Evolutionary conservation across 306 rosid species (phyloP).

Genomic region (Begonia loranthoides): DNA sequence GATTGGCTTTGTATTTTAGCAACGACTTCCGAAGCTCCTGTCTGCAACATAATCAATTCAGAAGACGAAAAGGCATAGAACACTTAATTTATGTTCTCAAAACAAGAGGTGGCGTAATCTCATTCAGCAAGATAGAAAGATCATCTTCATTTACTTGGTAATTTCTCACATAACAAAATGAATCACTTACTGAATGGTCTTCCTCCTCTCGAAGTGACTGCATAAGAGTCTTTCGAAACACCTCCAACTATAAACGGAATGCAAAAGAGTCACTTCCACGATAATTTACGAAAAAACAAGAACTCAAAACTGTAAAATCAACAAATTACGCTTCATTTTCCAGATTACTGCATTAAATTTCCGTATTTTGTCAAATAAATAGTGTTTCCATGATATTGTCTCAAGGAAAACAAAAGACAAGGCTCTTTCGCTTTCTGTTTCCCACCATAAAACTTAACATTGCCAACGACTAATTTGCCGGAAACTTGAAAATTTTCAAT

Average conservation of each 20-base stretch:
- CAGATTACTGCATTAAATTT: no score
- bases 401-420: no score
- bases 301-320: no score
- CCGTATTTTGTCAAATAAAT: no score
- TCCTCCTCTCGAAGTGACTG: conserved; percentile 78
- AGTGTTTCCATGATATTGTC: no score
- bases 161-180: not conserved
- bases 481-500: no score
- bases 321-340: no score
- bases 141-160: not conserved
- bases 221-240: conserved; percentile 82
- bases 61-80: conserved; percentile 4
- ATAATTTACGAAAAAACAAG: no score
- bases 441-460: no score
- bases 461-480: no score
- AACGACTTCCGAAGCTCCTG: conserved; percentile 30
- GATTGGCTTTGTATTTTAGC: conserved; percentile 32
- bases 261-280: conserved; percentile 2
- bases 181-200: conserved; percentile 41
- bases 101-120: conserved; percentile 5
- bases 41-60: conserved; percentile 13
- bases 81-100: conserved; percentile 3
- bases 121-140: not conserved
- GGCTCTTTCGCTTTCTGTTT: no score
- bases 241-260: conserved; percentile 57